Evolutionary conservation across 768 basidiomycete genomes (phyloP).

Genomic region (Tylopilus sp.): DNA sequence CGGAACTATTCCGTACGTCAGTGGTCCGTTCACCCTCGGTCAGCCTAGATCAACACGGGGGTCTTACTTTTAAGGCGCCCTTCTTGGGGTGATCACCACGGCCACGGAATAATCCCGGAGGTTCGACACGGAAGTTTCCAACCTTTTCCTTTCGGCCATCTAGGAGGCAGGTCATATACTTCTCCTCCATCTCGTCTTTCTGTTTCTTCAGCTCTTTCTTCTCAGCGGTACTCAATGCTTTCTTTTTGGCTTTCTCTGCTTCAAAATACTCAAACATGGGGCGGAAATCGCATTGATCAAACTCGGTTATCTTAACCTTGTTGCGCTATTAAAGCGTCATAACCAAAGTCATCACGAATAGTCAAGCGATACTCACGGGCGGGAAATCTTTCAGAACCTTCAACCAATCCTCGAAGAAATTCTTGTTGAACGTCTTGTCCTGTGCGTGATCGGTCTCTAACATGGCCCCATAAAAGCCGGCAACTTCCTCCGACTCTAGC

Average conservation of each 20-base stretch:
- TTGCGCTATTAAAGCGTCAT: conserved; percentile 47
- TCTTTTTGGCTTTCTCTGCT: conserved; percentile 89
- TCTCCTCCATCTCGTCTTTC: conserved; percentile 80
- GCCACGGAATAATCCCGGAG: conserved; percentile 96
- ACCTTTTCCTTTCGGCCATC: conserved; percentile 98
- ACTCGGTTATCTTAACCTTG: conserved; percentile 67
- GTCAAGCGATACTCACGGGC: conserved; percentile 55
- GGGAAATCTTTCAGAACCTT: conserved; percentile 74
- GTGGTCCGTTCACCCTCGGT: background rate
- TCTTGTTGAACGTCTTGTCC: conserved; percentile 85
- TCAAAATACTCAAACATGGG: conserved; percentile 95
- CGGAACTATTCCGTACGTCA: conserved; percentile 53
- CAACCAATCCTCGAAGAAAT: conserved; percentile 93
- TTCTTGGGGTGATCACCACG: conserved; percentile 99
- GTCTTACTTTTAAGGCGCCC: conserved; percentile 82
- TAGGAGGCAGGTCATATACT: conserved; percentile 81
- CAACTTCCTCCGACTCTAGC: conserved; percentile 90
- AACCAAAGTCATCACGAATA: conserved; percentile 1
- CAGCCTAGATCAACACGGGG: background rate
- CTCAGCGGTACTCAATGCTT: conserved; percentile 75
- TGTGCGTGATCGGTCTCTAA: conserved; percentile 89
- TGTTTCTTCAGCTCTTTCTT: conserved; percentile 89
- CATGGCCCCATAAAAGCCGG: conserved; percentile 92
- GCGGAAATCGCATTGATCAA: conserved; percentile 87
- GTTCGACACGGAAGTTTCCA: conserved; percentile 97